These are phyloP conservation scores for Dactylonectria estremocensis DNA, from an alignment of 2,329 filamentous ascomycete species.

Conservation along the genomic window DNA sequence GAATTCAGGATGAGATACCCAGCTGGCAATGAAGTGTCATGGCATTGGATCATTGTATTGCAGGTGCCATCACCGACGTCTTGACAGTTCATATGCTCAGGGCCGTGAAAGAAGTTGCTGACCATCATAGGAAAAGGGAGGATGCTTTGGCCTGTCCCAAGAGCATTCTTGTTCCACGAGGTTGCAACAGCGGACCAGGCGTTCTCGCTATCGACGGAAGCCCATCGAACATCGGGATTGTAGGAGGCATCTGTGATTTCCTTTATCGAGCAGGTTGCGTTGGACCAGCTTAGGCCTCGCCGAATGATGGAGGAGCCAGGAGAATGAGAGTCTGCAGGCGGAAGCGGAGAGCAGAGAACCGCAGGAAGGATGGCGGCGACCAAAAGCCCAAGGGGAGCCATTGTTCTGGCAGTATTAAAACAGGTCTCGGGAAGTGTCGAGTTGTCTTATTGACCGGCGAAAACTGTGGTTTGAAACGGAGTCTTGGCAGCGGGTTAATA, in stretches of 20 bases:
- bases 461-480: too few species aligned
- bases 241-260: slow-evolving; percentile 17
- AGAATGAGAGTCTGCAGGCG: neutral
- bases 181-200: slow-evolving; percentile 10
- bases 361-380: too few species aligned
- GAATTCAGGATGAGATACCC: slow-evolving; percentile 20
- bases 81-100: slow-evolving; percentile 19
- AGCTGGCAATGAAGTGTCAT: slow-evolving; percentile 6
- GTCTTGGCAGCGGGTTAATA: too few species aligned
- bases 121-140: slow-evolving; percentile 16
- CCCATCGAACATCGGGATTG: slow-evolving; percentile 9
- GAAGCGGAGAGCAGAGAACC: neutral
- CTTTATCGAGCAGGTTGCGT: slow-evolving; percentile 2
- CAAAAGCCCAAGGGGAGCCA: too few species aligned
- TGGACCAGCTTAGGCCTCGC: neutral
- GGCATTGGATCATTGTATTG: slow-evolving; percentile 14
- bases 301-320: neutral
- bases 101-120: slow-evolving; percentile 23
- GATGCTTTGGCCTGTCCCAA: neutral
- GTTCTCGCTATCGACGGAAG: neutral
- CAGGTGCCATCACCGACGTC: slow-evolving; percentile 14
- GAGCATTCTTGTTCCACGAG: slow-evolving; percentile 10
- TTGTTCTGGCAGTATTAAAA: too few species aligned
- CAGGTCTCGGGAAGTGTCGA: too few species aligned
- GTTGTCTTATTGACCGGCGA: too few species aligned